Evolutionary conservation across 345 rosid species (phyloP).

Genomic region (Cardamine chenopodiifolia): DNA sequence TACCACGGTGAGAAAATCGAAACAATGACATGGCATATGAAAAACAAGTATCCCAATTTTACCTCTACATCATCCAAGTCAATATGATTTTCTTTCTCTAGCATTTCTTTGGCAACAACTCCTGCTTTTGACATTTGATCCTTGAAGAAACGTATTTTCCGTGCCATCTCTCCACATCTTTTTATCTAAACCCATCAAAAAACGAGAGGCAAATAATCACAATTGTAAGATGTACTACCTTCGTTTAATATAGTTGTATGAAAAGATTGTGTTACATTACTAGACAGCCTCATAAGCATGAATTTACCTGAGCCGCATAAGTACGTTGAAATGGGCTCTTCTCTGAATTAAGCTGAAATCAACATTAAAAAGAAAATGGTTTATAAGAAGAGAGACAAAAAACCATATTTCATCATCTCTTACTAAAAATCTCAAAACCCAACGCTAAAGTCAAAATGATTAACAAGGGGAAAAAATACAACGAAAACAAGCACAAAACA

Average conservation of each 20-base stretch:
- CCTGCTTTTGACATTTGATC: slow-evolving; percentile 91
- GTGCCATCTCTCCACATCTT: slow-evolving; percentile 92
- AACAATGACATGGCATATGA: slow-evolving; percentile 23
- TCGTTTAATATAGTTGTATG: neutral
- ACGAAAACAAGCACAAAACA: neutral
- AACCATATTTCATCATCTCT: slow-evolving; percentile 1
- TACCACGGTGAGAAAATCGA: neutral
- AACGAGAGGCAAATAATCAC: neutral
- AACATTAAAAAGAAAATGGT: slow-evolving; percentile 6
- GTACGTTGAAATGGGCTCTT: slow-evolving; percentile 96
- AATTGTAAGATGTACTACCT: slow-evolving; percentile 2
- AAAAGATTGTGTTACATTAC: neutral
- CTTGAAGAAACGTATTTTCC: slow-evolving; percentile 81
- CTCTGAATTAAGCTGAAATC: slow-evolving; percentile 82
- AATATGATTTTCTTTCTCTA: slow-evolving; percentile 46
- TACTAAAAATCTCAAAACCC: neutral
- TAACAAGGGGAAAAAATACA: neutral
- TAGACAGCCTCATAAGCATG: neutral
- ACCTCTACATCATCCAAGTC: slow-evolving; percentile 87
- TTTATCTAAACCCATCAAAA: slow-evolving; percentile 56
- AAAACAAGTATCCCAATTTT: slow-evolving; percentile 7
- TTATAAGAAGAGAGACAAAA: neutral
- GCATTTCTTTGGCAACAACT: slow-evolving; percentile 51
- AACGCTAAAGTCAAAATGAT: slow-evolving; percentile 9
- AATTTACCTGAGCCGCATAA: slow-evolving; percentile 85